Conservation (phyloP, 495 filamentous ascomycete species). For the Choiromyces venosus region DNA sequence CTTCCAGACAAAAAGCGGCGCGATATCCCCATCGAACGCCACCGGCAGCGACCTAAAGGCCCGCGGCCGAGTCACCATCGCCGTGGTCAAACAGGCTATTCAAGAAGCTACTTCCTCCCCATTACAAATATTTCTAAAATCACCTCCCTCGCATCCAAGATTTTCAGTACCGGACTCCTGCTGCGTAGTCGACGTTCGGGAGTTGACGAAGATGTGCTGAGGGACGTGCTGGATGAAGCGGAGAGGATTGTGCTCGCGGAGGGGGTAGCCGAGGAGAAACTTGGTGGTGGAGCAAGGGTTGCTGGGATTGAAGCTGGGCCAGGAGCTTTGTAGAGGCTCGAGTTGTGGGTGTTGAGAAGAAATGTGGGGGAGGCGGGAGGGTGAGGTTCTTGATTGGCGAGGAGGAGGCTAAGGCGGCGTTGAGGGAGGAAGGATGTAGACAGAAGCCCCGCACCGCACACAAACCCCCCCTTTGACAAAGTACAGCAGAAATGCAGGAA, state of each 20-base stretch:
- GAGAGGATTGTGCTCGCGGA: slow-evolving; percentile 64
- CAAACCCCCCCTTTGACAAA: too few species aligned
- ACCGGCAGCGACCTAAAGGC: slow-evolving; percentile 43
- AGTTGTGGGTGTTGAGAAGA: too few species aligned
- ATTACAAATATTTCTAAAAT: slow-evolving; percentile 78
- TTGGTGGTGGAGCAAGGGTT: too few species aligned
- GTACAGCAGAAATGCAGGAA: too few species aligned
- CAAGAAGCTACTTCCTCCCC: slow-evolving; percentile 88
- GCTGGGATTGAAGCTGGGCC: too few species aligned
- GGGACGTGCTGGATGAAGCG: too few species aligned
- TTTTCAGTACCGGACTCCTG: slow-evolving; percentile 76
- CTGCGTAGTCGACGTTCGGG: too few species aligned
- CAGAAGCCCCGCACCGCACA: too few species aligned
- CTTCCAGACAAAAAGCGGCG: slow-evolving; percentile 16
- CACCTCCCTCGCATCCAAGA: slow-evolving; percentile 71
- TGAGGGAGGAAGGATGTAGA: slow-evolving; percentile 91
- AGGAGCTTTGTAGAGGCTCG: too few species aligned
- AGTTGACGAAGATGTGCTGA: too few species aligned
- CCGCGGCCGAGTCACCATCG: slow-evolving; percentile 70
- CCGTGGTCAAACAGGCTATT: slow-evolving; percentile 90
- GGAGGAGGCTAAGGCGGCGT: slow-evolving; percentile 76
- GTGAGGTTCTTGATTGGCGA: too few species aligned
- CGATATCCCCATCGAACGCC: slow-evolving; percentile 18
- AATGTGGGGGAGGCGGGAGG: too few species aligned
- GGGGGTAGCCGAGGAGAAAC: slow-evolving; percentile 59